Evolutionary conservation across 2,329 filamentous ascomycete species (phyloP).

Genomic region (Hypoxylon sp.): DNA sequence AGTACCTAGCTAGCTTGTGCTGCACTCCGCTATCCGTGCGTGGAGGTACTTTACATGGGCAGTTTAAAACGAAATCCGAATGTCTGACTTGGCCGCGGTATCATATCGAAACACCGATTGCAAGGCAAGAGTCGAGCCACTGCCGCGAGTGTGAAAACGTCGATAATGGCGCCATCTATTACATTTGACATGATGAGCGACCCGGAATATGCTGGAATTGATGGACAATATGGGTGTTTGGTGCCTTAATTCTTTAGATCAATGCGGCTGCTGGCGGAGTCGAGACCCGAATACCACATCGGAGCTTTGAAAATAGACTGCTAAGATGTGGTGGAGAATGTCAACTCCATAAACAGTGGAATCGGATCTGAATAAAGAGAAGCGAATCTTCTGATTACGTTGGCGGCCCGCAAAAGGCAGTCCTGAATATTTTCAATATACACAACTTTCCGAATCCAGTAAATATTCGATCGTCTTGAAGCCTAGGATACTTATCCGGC

Average conservation of each 20-base stretch:
- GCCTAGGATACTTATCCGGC: conserved; percentile 7
- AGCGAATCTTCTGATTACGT: not conserved
- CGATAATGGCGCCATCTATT: not conserved
- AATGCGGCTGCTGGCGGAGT: conserved; percentile 28
- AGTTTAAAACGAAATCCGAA: too few relatives aligned
- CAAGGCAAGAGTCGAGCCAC: too few relatives aligned
- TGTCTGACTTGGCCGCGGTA: too few relatives aligned
- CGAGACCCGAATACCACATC: conserved; percentile 23
- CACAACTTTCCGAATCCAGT: too few relatives aligned
- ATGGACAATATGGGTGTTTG: conserved; percentile 3
- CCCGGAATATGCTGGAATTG: not conserved
- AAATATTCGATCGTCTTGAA: too few relatives aligned
- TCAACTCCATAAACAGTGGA: conserved; percentile 5
- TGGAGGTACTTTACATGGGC: too few relatives aligned
- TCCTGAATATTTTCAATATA: too few relatives aligned
- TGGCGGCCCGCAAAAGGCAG: conserved; percentile 1
- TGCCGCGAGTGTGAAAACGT: too few relatives aligned
- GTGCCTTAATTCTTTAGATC: conserved; percentile 13
- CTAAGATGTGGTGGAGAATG: conserved; percentile 3
- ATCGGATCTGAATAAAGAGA: conserved; percentile 2
- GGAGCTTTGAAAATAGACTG: conserved; percentile 4
- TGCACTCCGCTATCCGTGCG: too few relatives aligned
- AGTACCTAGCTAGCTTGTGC: too few relatives aligned
- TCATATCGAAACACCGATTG: too few relatives aligned
- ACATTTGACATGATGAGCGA: conserved; percentile 6